Conservation (phyloP, 2,329 filamentous ascomycete species). For the Trichoderma brevicompactum region DNA sequence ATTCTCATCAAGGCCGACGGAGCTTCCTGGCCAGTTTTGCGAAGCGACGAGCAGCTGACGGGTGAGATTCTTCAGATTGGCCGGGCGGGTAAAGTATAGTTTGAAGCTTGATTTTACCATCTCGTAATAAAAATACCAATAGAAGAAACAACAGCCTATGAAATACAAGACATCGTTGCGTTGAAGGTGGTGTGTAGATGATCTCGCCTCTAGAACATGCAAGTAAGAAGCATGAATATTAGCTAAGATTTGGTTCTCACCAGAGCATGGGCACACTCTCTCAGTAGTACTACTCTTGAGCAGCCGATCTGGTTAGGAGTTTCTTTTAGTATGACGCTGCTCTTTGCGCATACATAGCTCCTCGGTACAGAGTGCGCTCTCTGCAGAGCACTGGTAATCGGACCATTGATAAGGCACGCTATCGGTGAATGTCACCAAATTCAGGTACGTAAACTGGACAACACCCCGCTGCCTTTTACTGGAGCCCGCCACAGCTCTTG, state of each 20-base stretch:
- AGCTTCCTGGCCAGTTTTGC: constrained; percentile 81
- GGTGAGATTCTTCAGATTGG: constrained; percentile 90
- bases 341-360: too few species aligned
- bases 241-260: background rate
- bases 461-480: constrained; percentile 29
- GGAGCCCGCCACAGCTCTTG: constrained; percentile 16
- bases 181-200: background rate
- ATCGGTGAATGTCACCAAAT: constrained; percentile 39
- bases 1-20: constrained; percentile 73
- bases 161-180: background rate
- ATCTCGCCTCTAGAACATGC: background rate
- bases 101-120: background rate
- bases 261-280: background rate
- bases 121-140: background rate
- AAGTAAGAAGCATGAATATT: background rate
- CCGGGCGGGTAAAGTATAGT: constrained; percentile 60
- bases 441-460: constrained; percentile 43
- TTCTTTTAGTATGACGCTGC: background rate
- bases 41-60: constrained; percentile 70
- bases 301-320: background rate
- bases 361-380: too few species aligned
- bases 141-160: background rate
- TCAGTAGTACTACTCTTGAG: background rate
- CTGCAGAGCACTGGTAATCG: constrained; percentile 5
- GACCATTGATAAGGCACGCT: constrained; percentile 27